phyloP scores from a whole-genome alignment of 176 grass and related monocot genomes.

The Miscanthus lutarioriparius region DNA sequence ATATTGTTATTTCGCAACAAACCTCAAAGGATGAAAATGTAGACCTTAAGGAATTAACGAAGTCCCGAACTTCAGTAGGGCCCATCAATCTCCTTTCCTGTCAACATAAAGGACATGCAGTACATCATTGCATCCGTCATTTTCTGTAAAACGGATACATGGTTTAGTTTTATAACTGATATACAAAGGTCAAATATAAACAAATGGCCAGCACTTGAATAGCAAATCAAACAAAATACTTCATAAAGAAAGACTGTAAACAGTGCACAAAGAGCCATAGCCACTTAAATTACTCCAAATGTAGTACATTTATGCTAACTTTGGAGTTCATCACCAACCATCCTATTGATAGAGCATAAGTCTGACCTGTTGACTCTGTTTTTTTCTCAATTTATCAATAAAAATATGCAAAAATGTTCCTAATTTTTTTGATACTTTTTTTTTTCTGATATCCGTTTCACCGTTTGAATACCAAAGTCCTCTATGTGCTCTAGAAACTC shows the following conservation, averaged over 20 bases:
- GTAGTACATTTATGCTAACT: background rate
- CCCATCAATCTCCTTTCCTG: conserved; percentile 85
- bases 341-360: background rate
- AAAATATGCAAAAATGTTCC: background rate
- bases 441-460: background rate
- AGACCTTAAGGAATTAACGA: conserved; percentile 82
- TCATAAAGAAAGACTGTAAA: conserved; percentile 6
- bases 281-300: background rate
- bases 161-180: background rate
- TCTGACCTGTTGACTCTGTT: background rate
- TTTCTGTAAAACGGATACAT: conserved; percentile 8
- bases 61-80: conserved; percentile 54
- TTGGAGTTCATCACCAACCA: background rate
- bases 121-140: background rate
- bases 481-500: background rate
- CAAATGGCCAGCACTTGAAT: background rate
- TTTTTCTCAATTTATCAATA: background rate
- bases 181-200: background rate
- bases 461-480: background rate
- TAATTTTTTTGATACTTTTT: background rate
- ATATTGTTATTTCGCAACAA: background rate
- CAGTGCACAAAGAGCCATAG: background rate
- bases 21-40: conserved; percentile 94
- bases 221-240: conserved; percentile 1
- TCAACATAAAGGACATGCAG: background rate